Percentiles rank a stretch among this genome's conserved stretches.
These are phyloP conservation scores for Domatiomyces catenatus DNA, from an alignment of 2,329 filamentous ascomycete species.

Conservation along the genomic window DNA sequence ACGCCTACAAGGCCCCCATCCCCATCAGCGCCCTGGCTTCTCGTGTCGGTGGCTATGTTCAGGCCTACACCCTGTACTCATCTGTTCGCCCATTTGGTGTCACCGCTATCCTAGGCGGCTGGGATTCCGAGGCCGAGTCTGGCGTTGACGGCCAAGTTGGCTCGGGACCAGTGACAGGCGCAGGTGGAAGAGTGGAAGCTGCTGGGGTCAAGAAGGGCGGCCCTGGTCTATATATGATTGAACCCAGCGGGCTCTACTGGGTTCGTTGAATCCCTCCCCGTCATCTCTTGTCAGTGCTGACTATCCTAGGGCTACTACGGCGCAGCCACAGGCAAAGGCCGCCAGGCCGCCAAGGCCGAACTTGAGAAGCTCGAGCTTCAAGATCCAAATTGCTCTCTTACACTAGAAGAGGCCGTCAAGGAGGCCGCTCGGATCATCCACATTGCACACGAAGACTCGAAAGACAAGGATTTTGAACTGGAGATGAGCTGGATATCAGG, in stretches of 20 bases:
- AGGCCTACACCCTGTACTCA: constrained; percentile 94
- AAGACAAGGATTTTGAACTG: constrained; percentile 98
- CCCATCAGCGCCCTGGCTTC: constrained; percentile 73
- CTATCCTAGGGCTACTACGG: constrained; percentile 69
- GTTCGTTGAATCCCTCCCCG: constrained; percentile 26
- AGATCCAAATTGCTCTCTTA: constrained; percentile 49
- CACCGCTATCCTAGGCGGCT: constrained; percentile 83
- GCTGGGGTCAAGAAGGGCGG: constrained; percentile 57
- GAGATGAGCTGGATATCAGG: constrained; percentile 98
- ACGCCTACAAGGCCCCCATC: constrained; percentile 88
- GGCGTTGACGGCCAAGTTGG: constrained; percentile 86
- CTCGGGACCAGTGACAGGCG: constrained; percentile 58
- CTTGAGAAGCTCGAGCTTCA: constrained; percentile 91
- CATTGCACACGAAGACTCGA: constrained; percentile 94
- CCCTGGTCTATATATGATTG: constrained; percentile 95
- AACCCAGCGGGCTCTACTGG: constrained; percentile 95
- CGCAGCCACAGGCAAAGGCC: constrained; percentile 88
- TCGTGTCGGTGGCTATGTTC: constrained; percentile 88
- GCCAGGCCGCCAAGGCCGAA: constrained; percentile 94
- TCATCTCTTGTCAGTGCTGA: background rate
- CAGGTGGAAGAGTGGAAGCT: constrained; percentile 62
- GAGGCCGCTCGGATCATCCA: constrained; percentile 96
- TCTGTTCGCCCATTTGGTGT: constrained; percentile 94
- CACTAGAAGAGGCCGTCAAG: constrained; percentile 77
- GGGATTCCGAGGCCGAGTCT: constrained; percentile 74